These are phyloP conservation scores for Aspergillus sp. DNA, from an alignment of 2,329 filamentous ascomycete genomes.

Conservation along the genomic window DNA sequence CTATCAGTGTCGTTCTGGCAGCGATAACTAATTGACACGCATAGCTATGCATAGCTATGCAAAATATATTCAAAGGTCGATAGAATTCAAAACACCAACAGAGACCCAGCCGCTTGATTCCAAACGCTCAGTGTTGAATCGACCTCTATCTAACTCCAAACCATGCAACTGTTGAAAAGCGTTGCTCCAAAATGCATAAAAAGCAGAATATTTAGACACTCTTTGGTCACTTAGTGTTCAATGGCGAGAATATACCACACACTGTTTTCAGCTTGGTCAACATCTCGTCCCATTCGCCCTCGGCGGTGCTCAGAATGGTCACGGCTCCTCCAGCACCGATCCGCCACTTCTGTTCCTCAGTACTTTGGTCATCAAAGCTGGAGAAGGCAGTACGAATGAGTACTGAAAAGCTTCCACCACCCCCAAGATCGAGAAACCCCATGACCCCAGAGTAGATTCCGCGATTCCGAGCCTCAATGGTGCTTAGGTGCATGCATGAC, in stretches of 20 bases:
- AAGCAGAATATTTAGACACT: neutral
- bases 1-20: neutral
- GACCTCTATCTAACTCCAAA: neutral
- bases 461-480: conserved; percentile 63
- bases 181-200: neutral
- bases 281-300: conserved; percentile 91
- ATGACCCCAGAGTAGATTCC: conserved; percentile 85
- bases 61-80: neutral
- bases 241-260: conserved; percentile 38
- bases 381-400: conserved; percentile 77
- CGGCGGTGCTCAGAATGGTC: conserved; percentile 75
- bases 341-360: conserved; percentile 57
- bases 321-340: conserved; percentile 89
- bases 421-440: conserved; percentile 83
- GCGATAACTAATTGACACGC: neutral
- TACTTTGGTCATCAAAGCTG: conserved; percentile 23
- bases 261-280: conserved; percentile 62
- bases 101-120: neutral
- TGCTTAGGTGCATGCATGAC: conserved; percentile 75
- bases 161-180: neutral
- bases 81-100: neutral
- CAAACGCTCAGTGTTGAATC: neutral
- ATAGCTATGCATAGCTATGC: neutral
- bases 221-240: conserved; percentile 3
- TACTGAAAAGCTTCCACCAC: conserved; percentile 85